Conservation (phyloP, 78 protist genomes). For the slime mould (Dictyostelium discoideum) region dicty_2.7 NC_007091.3:2922501-2923000, state of each 20-base stretch:
- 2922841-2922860: not conserved
- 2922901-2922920: not conserved
- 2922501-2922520: not conserved
- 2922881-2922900: not conserved
- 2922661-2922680: not conserved
- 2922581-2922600: constrained; percentile 51
- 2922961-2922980: not conserved
- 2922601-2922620: not conserved
- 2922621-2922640: constrained; percentile 43
- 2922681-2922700: constrained; percentile 8
- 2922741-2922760: not conserved
- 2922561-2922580: not conserved
- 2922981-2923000: not conserved
- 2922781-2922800: not conserved
- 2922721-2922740: not conserved
- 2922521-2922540: not conserved
- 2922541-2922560: constrained; percentile 6
- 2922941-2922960: not conserved
- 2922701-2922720: not conserved
- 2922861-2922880: not conserved
- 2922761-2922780: not conserved
- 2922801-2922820: not conserved
- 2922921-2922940: not conserved
- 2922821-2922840: not conserved
- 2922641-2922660: not conserved